Base-by-base conservation (phyloP, 164 flowering plant genomes). In the Saururus chinensis region DNA sequence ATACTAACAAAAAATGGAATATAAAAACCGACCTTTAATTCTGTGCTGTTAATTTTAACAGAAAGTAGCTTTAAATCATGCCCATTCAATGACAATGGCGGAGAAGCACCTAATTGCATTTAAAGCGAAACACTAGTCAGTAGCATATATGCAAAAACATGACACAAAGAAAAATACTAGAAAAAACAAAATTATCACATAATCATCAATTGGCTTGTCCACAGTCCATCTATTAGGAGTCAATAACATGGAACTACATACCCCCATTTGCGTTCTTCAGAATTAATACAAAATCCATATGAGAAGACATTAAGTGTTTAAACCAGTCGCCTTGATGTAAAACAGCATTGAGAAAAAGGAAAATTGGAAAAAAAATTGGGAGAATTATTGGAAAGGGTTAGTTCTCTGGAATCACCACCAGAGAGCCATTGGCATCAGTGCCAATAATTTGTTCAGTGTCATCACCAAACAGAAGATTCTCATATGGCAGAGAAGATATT, bases 61-160 rank as follows among this genome's bases (percentile, higher is more conserved):
- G 87, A 82, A 60, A 88, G 17, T 20, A 93, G 76, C 82, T 86
- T 86, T 59, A 86, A 52, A 77, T 88, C 95, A 22, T 35, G 62
- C 30, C 98, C 98, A 81, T 88, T 79, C 78, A 93, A 70, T 61
- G 82, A 77, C 58, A 93, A 71, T 22, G 96, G 89, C 49, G 79
- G 57, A 63, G 89, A 70, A 63, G 69, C 70, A 59, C 92, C 96
- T 91, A 77, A 56, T 52, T 42, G 60, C 55, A 41, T 4, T 42
- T 42, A 42, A 10, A 10, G 49, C 7, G 9, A 42, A 10, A 42
- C 17, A 42, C 49, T 42, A 42, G 12, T 42, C 12, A 42, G 17
- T 10, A 10, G 1, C 17, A 42, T 1, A 42, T 42, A 4, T 42
- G 16, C 6, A 30, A 6, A 30, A 30, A 6, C 6, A 30, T 30